A percentile compares a stretch with the other conserved stretches of the same genome.
phyloP scores from a whole-genome alignment of 2,329 filamentous ascomycete species.

The Sphaceloma murrayae region DNA sequence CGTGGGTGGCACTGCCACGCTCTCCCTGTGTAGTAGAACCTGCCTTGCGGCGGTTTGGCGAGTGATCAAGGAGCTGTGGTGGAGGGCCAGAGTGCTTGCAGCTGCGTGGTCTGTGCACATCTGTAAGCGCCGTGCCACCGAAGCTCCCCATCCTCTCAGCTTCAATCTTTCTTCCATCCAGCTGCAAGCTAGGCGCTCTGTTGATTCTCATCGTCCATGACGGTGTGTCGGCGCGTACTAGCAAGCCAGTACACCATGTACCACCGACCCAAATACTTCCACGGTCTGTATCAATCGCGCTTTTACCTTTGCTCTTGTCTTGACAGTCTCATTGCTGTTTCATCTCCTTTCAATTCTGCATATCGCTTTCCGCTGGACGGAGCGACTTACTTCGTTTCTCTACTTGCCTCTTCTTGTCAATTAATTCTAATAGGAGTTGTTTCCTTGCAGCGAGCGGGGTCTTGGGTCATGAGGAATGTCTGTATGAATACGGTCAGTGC shows the following conservation, averaged over 20 bases:
- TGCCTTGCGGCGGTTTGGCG: too few relatives aligned
- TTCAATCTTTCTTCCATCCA: constrained; percentile 2
- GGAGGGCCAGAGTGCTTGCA: constrained; percentile 5
- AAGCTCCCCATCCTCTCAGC: constrained; percentile 10
- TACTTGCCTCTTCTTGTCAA: neutral
- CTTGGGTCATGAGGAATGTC: too few relatives aligned
- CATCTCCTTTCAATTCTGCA: constrained; percentile 4
- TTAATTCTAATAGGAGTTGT: neutral
- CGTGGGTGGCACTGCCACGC: constrained; percentile 3
- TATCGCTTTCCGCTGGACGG: constrained; percentile 15
- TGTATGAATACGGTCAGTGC: too few relatives aligned
- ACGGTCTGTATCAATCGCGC: constrained; percentile 7
- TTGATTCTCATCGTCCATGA: constrained; percentile 10
- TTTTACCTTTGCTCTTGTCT: constrained; percentile 8
- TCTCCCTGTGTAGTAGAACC: too few relatives aligned
- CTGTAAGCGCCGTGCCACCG: constrained; percentile 15
- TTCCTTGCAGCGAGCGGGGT: too few relatives aligned
- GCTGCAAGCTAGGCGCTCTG: constrained; percentile 13
- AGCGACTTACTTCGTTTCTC: neutral
- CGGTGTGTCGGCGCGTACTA: constrained; percentile 6
- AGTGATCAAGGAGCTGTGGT: neutral
- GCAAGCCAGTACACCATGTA: constrained; percentile 8
- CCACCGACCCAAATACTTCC: neutral
- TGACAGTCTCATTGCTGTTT: constrained; percentile 4
- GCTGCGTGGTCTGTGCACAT: constrained; percentile 2